Evolutionary conservation across 2,329 filamentous ascomycete species (phyloP).

Genomic region (Uncinocarpus reesii): DNA sequence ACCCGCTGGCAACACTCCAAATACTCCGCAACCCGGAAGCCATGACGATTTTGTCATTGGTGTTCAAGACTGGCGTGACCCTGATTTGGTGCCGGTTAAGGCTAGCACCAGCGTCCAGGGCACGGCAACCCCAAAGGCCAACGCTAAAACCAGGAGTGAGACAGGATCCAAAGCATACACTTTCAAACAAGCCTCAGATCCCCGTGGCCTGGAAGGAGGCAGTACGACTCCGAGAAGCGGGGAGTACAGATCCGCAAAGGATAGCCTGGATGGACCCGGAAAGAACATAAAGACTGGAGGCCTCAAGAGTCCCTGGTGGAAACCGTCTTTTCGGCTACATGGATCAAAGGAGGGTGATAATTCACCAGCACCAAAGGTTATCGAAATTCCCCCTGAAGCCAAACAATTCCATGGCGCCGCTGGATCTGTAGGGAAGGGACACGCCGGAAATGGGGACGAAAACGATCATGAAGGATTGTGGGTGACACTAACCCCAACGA

Average conservation of each 20-base stretch:
- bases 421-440: constrained; percentile 14
- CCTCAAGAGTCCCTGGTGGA: constrained; percentile 27
- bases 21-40: constrained; percentile 17
- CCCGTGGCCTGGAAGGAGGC: constrained; percentile 47
- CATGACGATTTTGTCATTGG: constrained; percentile 63
- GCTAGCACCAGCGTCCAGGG: constrained; percentile 15
- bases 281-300: constrained; percentile 14
- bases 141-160: not conserved
- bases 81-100: constrained; percentile 51
- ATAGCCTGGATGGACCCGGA: constrained; percentile 4
- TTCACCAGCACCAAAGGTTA: not conserved
- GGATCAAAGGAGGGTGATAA: constrained; percentile 16
- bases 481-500: constrained; percentile 92
- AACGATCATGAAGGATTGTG: constrained; percentile 67
- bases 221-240: constrained; percentile 63
- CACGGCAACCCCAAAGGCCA: constrained; percentile 18
- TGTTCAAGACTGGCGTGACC: constrained; percentile 79
- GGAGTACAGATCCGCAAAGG: constrained; percentile 45
- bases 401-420: constrained; percentile 18
- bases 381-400: not conserved
- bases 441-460: constrained; percentile 25
- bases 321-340: constrained; percentile 24
- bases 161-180: constrained; percentile 18
- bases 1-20: constrained; percentile 17
- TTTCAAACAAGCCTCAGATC: constrained; percentile 24